Percentiles rank a stretch among this genome's conserved stretches.
These are phyloP conservation scores for Medicago ruthenica DNA, from an alignment of 306 rosid genomes.

Conservation along the genomic window DNA sequence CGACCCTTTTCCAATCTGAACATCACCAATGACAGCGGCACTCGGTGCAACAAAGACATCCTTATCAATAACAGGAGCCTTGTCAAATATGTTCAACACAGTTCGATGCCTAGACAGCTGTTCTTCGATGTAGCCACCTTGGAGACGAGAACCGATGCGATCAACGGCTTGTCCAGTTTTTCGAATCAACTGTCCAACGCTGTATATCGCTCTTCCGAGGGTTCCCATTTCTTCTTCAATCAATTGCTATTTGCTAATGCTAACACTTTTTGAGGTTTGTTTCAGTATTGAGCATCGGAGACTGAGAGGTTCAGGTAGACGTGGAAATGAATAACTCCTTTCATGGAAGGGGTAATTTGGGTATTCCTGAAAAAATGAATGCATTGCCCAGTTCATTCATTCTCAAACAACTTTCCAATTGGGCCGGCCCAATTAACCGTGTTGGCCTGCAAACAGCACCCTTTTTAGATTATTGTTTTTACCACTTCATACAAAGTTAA, in stretches of 20 bases:
- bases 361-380: background rate
- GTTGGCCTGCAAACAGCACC: background rate
- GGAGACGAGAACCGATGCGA: constrained; percentile 84
- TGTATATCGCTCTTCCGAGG: constrained; percentile 77
- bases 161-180: constrained; percentile 88
- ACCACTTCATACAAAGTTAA: no score
- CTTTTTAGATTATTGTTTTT: no score
- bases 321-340: background rate
- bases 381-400: background rate
- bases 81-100: constrained; percentile 86
- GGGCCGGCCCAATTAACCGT: background rate
- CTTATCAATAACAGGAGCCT: constrained; percentile 83
- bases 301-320: constrained; percentile 5
- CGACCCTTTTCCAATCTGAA: constrained; percentile 78
- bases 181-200: constrained; percentile 83
- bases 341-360: constrained; percentile 42
- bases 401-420: background rate
- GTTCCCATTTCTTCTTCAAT: constrained; percentile 62
- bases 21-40: constrained; percentile 89
- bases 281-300: background rate
- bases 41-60: constrained; percentile 93
- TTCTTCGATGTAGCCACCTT: constrained; percentile 79
- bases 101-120: constrained; percentile 96
- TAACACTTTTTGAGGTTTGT: background rate
- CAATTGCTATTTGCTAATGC: no score